Evolutionary conservation across 768 basidiomycete genomes (phyloP), one percentile per base, ranked within the genome.

Genomic region (Lactarius akahatsu): DNA sequence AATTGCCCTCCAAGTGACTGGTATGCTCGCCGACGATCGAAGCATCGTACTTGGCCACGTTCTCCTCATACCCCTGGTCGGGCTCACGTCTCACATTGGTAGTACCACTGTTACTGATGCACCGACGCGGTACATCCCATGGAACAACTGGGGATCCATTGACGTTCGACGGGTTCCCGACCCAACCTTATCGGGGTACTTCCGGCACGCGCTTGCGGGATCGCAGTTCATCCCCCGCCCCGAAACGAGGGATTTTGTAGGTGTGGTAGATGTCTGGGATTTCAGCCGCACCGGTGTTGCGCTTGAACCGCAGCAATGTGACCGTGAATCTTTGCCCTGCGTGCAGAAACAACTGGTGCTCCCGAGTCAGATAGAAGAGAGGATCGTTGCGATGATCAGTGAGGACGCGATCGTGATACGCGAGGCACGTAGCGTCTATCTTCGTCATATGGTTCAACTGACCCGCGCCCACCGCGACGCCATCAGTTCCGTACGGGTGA

Each of bases 361-460:
- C 38, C 65, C 56, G 16, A 18, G 10, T 18, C 28, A 36, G 28
- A 66, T 61, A 40, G 16, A 8, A 16, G 60, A 55, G 47, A 30
- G 6, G 8, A 55, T 57, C 28, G 28, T 36, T 18, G 60, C 55
- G 20, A 56, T 28, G 4, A 57, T 66, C 40, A 62, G 60, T 18
- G 65, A 66, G n/a, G 65, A 66, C 43, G 65, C 38, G 43, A 61
- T 66, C 60, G 55, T 66, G 32, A 50, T 66, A 50, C 28, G 28
- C 56, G 61, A 66, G 57, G 65, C 32, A 18, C 38, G 65, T 62
- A 26, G 15, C 15, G 5, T 23, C 26, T 52, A 52, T 55, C 32
- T 2, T 47, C 26, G 18, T 11, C 59, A 16, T 23, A 54, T 40
- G 36, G 15, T 40, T 36, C 34, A 36, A 45, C 34, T n/a, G 6